Percentiles rank a stretch among this genome's conserved stretches.
Conservation (phyloP, 2,329 filamentous ascomycete species). For the Calonectria ilicicola region DNA sequence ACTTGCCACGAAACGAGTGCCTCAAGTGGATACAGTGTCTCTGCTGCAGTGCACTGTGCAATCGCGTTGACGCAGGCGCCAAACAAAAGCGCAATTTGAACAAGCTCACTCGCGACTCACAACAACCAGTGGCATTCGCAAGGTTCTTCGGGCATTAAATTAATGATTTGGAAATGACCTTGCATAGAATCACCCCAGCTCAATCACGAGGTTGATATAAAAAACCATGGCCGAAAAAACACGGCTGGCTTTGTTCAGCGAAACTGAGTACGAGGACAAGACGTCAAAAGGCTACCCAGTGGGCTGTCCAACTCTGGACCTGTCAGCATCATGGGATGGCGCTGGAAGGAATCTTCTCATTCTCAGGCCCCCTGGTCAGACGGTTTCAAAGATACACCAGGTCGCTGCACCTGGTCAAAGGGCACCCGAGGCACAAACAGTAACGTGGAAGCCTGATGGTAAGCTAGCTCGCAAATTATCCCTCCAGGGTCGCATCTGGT, state of each 20-base stretch:
- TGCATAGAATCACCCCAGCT: not conserved
- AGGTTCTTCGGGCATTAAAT: not conserved
- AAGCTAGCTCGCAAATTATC: slow-evolving; percentile 36
- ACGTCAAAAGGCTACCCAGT: slow-evolving; percentile 71
- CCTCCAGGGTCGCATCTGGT: not conserved
- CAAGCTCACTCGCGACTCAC: not conserved
- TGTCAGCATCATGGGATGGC: slow-evolving; percentile 78
- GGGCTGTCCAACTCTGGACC: slow-evolving; percentile 87
- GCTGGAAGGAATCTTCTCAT: slow-evolving; percentile 77
- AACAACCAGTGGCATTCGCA: not conserved
- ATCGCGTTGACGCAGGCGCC: slow-evolving; percentile 1
- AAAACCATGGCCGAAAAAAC: slow-evolving; percentile 42
- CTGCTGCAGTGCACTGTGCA: not conserved
- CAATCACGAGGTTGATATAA: slow-evolving; percentile 9
- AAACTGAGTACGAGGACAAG: slow-evolving; percentile 68
- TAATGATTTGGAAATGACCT: not conserved
- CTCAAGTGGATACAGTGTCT: not conserved
- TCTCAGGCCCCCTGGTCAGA: slow-evolving; percentile 82
- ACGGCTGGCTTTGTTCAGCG: slow-evolving; percentile 63
- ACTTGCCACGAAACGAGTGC: too few relatives aligned
- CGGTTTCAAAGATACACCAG: slow-evolving; percentile 65
- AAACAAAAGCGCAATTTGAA: not conserved
- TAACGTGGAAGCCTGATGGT: slow-evolving; percentile 79
- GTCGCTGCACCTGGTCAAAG: slow-evolving; percentile 53
- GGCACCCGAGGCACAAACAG: slow-evolving; percentile 57